phyloP scores from a whole-genome alignment of 2,329 filamentous ascomycete species.

The Cytospora paraplurivora region DNA sequence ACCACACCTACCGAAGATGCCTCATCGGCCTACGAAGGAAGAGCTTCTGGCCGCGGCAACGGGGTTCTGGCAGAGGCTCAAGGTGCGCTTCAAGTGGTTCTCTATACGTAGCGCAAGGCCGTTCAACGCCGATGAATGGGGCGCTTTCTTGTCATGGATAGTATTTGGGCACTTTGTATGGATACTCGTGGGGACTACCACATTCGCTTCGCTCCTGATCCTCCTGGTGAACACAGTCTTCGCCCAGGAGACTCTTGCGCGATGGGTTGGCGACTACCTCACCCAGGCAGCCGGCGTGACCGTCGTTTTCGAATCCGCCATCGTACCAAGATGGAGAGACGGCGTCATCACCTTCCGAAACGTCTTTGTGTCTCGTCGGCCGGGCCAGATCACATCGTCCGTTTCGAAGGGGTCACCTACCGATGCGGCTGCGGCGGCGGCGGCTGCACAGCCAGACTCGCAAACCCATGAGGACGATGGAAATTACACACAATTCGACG shows the following conservation, averaged over 20 bases:
- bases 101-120: slow-evolving; percentile 91
- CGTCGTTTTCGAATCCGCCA: slow-evolving; percentile 95
- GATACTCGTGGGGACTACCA: slow-evolving; percentile 96
- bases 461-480: slow-evolving; percentile 72
- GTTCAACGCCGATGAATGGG: slow-evolving; percentile 96
- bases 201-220: slow-evolving; percentile 91
- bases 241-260: slow-evolving; percentile 92
- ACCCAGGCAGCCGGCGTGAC: slow-evolving; percentile 91
- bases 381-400: slow-evolving; percentile 77
- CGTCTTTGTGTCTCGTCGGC: slow-evolving; percentile 90
- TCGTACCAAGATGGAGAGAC: slow-evolving; percentile 93
- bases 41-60: slow-evolving; percentile 89
- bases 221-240: slow-evolving; percentile 94
- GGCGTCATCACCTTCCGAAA: slow-evolving; percentile 96
- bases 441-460: slow-evolving; percentile 48
- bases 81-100: slow-evolving; percentile 95
- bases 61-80: slow-evolving; percentile 87
- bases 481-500: slow-evolving; percentile 96
- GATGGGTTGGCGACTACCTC: slow-evolving; percentile 93
- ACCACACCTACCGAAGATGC: slow-evolving; percentile 64
- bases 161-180: slow-evolving; percentile 90
- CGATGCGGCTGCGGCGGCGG: slow-evolving; percentile 82
- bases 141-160: slow-evolving; percentile 94
- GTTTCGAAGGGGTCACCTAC: slow-evolving; percentile 91
- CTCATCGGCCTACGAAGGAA: slow-evolving; percentile 90